Evolutionary conservation across 768 basidiomycete genomes (phyloP).

Genomic region (Hygrophoropsis aurantiaca): DNA sequence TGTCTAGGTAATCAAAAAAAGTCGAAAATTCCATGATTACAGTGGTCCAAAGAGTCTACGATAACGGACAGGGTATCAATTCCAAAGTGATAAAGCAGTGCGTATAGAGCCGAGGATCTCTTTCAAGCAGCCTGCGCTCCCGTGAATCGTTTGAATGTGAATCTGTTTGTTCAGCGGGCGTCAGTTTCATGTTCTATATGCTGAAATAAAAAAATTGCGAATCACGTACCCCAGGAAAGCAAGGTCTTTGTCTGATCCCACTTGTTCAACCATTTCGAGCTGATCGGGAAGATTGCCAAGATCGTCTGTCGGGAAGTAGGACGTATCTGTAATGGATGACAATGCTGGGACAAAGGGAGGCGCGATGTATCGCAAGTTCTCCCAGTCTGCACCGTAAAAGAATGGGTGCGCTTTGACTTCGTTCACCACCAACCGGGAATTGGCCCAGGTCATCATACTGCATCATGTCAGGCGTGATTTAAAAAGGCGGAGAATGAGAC

Average conservation of each 20-base stretch:
- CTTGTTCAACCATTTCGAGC: conserved; percentile 57
- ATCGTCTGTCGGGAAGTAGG: conserved; percentile 96
- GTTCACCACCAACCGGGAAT: conserved; percentile 71
- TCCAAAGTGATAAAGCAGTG: conserved; percentile 7
- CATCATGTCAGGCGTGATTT: neutral
- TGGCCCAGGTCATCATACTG: conserved; percentile 86
- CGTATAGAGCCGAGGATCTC: neutral
- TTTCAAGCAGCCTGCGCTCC: neutral
- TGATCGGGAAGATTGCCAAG: conserved; percentile 68
- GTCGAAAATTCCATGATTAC: conserved; percentile 21
- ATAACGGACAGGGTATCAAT: conserved; percentile 25
- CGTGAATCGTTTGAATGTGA: conserved; percentile 81
- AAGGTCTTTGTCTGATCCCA: conserved; percentile 66
- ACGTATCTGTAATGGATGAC: conserved; percentile 89
- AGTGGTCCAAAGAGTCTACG: conserved; percentile 19
- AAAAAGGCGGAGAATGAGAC: conserved; percentile 21
- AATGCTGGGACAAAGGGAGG: conserved; percentile 95
- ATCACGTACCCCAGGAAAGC: conserved; percentile 60
- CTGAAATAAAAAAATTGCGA: neutral
- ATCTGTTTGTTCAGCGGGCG: conserved; percentile 40
- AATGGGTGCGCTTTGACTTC: conserved; percentile 93
- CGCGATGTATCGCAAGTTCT: conserved; percentile 85
- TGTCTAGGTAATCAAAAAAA: conserved; percentile 15
- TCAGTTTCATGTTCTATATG: conserved; percentile 5
- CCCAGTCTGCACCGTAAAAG: conserved; percentile 96